These are phyloP conservation scores for Petasospora rhodanensis DNA, from an alignment of 1,139 yeast species.

Conservation along the genomic window DNA sequence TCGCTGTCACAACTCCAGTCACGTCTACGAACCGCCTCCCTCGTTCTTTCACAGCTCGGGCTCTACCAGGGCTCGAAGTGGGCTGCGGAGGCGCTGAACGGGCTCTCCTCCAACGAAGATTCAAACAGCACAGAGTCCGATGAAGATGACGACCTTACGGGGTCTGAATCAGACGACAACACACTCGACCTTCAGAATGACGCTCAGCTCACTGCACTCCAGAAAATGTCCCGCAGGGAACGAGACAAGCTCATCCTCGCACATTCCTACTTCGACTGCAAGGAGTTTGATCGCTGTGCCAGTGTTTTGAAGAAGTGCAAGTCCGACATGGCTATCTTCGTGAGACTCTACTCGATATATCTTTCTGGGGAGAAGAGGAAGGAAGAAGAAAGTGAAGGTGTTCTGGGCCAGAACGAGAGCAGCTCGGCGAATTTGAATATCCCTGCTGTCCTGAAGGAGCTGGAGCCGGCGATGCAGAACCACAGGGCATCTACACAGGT, in stretches of 20 bases:
- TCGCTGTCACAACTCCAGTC: conserved; percentile 3
- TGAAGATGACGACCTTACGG: conserved; percentile 5
- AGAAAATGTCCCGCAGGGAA: conserved; percentile 29
- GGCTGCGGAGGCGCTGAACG: conserved; percentile 74
- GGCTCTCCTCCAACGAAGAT: conserved; percentile 26
- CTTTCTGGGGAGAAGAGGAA: conserved; percentile 70
- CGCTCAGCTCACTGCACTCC: no score
- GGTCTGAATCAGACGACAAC: no score
- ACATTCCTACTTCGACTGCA: conserved; percentile 70
- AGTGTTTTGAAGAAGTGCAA: conserved; percentile 47
- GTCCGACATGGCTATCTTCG: conserved; percentile 56
- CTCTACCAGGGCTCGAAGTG: conserved; percentile 73
- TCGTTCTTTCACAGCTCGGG: conserved; percentile 42
- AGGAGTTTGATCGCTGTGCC: conserved; percentile 82
- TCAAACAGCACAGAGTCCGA: conserved; percentile 1
- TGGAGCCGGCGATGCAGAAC: conserved; percentile 9
- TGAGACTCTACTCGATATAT: conserved; percentile 63
- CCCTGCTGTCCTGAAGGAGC: conserved; percentile 37
- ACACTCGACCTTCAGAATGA: no score
- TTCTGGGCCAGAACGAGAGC: conserved; percentile 43
- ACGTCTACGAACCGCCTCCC: conserved; percentile 34
- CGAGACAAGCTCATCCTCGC: conserved; percentile 53
- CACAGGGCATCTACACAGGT: conserved; percentile 1
- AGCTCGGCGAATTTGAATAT: conserved; percentile 27
- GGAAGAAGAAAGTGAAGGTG: conserved; percentile 71